These are phyloP conservation scores for Boletus patriciae DNA, from an alignment of 768 basidiomycete genomes.

Conservation along the genomic window DNA sequence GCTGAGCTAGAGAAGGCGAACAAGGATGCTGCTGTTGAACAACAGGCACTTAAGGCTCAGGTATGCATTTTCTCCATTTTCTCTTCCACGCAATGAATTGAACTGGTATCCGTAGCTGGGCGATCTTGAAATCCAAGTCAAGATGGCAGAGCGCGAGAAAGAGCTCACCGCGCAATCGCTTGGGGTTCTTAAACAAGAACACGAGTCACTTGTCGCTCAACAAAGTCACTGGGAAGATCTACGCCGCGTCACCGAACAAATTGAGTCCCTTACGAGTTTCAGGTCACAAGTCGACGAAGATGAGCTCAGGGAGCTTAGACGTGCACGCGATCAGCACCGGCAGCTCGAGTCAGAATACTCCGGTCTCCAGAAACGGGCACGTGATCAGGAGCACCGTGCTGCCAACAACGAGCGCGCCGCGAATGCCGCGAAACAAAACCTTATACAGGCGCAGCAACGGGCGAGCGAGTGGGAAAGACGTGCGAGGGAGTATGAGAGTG, in stretches of 20 bases:
- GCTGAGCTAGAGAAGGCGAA: constrained; percentile 60
- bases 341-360: constrained; percentile 66
- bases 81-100: background rate
- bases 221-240: constrained; percentile 81
- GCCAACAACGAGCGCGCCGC: constrained; percentile 62
- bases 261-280: constrained; percentile 61
- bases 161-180: constrained; percentile 55
- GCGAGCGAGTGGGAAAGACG: constrained; percentile 80
- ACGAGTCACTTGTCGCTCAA: constrained; percentile 58
- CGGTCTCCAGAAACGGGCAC: constrained; percentile 67
- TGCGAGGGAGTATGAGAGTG: constrained; percentile 65
- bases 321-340: constrained; percentile 56
- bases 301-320: constrained; percentile 70
- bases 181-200: constrained; percentile 54
- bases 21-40: constrained; percentile 55
- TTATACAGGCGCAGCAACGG: constrained; percentile 74
- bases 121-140: constrained; percentile 57
- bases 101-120: constrained; percentile 47
- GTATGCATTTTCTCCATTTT: constrained; percentile 39
- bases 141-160: constrained; percentile 60
- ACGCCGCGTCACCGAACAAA: constrained; percentile 66
- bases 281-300: constrained; percentile 66
- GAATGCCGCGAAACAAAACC: constrained; percentile 56
- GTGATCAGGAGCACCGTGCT: constrained; percentile 66
- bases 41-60: constrained; percentile 56